Evolutionary conservation across 1,139 yeast species (phyloP).

Genomic region (Pneumocystis oryctolagi): DNA sequence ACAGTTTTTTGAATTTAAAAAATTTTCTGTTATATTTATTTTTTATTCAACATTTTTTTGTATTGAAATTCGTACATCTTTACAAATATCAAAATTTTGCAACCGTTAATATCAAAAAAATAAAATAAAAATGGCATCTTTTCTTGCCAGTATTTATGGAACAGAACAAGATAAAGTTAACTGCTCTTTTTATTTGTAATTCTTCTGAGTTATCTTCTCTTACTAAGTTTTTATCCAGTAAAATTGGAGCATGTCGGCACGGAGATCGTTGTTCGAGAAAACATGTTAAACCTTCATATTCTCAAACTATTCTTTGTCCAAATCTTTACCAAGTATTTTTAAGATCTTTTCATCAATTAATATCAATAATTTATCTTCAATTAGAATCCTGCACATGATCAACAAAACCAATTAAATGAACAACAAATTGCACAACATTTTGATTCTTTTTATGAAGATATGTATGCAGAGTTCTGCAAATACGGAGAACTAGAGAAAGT

Average conservation of each 20-base stretch:
- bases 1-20: too few relatives aligned
- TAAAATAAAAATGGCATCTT: conserved; percentile 22
- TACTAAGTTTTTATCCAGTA: conserved; percentile 46
- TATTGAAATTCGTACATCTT: neutral
- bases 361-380: neutral
- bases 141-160: conserved; percentile 29
- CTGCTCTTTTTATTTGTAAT: conserved; percentile 5
- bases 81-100: neutral
- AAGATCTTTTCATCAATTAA: too few relatives aligned
- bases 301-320: conserved; percentile 52
- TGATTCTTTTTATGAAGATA: conserved; percentile 57
- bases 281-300: conserved; percentile 55
- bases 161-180: conserved; percentile 31
- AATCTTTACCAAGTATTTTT: conserved; percentile 39
- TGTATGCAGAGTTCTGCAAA: conserved; percentile 50
- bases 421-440: conserved; percentile 38
- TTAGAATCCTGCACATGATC: conserved; percentile 35
- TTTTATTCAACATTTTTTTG: too few relatives aligned
- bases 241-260: conserved; percentile 88
- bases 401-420: conserved; percentile 19
- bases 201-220: conserved; percentile 6
- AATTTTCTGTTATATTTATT: neutral
- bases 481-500: conserved; percentile 48
- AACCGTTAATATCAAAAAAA: too few relatives aligned
- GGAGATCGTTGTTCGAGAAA: conserved; percentile 76